Evolutionary conservation across 2,329 filamentous ascomycete genomes (phyloP).

Genomic region (Alternaria metachromatica): DNA sequence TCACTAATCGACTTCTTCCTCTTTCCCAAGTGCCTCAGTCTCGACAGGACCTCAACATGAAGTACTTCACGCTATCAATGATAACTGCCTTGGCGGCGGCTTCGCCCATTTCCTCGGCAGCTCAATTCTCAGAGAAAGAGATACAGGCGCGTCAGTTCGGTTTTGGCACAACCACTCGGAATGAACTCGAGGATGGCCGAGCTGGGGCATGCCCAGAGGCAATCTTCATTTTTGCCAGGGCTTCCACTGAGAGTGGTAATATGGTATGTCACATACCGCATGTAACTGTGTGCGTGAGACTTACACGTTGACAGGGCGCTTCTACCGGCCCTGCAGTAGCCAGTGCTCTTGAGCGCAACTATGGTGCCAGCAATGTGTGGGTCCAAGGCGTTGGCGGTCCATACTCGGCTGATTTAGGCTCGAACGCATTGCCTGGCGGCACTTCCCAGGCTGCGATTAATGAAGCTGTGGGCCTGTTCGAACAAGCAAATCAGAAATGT

Average conservation of each 20-base stretch:
- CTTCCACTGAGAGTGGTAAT: constrained; percentile 33
- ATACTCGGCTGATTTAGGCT: constrained; percentile 45
- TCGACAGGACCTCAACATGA: constrained; percentile 23
- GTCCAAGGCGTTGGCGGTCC: constrained; percentile 44
- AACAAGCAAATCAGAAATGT: constrained; percentile 47
- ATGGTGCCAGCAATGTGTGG: constrained; percentile 33
- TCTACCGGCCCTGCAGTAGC: constrained; percentile 30
- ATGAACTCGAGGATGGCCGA: constrained; percentile 32
- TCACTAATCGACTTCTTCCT: background rate
- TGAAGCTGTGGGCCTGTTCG: constrained; percentile 46
- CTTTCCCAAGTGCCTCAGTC: background rate
- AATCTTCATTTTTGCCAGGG: constrained; percentile 40
- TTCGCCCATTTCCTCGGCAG: constrained; percentile 18
- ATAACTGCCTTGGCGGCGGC: constrained; percentile 18
- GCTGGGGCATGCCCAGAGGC: constrained; percentile 28
- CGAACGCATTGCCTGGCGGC: constrained; percentile 44
- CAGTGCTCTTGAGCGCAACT: constrained; percentile 27
- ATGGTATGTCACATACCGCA: constrained; percentile 26
- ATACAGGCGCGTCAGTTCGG: constrained; percentile 24
- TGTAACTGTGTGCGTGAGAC: background rate
- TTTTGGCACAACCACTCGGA: constrained; percentile 13
- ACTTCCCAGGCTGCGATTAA: constrained; percentile 41
- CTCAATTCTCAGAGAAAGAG: constrained; percentile 9
- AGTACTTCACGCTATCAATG: constrained; percentile 23
- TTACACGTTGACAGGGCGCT: constrained; percentile 20